Percentiles rank a stretch among this genome's conserved stretches.
phyloP scores from a whole-genome alignment of 208 protist genomes.

The Tritrichomonas foetus region DNA sequence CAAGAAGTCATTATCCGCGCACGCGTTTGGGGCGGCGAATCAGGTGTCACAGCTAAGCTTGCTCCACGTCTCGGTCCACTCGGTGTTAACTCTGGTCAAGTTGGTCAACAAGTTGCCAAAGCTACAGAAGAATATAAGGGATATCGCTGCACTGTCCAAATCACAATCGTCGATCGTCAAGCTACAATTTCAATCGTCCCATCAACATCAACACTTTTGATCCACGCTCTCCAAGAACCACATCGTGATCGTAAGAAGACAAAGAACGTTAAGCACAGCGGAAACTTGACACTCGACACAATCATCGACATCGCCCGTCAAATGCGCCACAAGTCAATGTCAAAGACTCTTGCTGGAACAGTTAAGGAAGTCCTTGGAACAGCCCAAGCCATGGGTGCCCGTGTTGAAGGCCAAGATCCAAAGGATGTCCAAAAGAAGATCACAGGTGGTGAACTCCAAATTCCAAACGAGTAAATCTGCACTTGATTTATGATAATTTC shows the following conservation, averaged over 20 bases:
- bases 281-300: too few relatives aligned
- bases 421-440: constrained; percentile 81
- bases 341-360: constrained; percentile 79
- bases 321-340: too few relatives aligned
- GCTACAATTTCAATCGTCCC: constrained; percentile 92
- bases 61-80: too few relatives aligned
- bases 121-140: constrained; percentile 82
- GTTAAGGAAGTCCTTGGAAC: constrained; percentile 98
- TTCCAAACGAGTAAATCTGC: constrained; percentile 46
- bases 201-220: too few relatives aligned
- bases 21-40: constrained; percentile 30
- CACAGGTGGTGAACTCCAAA: constrained; percentile 76
- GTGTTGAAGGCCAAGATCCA: constrained; percentile 84
- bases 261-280: too few relatives aligned
- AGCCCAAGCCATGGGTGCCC: constrained; percentile 91
- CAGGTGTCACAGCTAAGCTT: too few relatives aligned
- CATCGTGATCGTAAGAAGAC: too few relatives aligned
- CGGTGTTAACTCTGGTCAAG: too few relatives aligned
- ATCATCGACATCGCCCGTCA: too few relatives aligned
- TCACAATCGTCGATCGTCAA: constrained; percentile 95
- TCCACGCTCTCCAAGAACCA: too few relatives aligned
- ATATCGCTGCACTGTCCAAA: constrained; percentile 90
- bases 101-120: too few relatives aligned
- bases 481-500: too few relatives aligned
- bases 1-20: background rate